Evolutionary conservation across 345 rosid species (phyloP).

Genomic region (Turritis glabra): DNA sequence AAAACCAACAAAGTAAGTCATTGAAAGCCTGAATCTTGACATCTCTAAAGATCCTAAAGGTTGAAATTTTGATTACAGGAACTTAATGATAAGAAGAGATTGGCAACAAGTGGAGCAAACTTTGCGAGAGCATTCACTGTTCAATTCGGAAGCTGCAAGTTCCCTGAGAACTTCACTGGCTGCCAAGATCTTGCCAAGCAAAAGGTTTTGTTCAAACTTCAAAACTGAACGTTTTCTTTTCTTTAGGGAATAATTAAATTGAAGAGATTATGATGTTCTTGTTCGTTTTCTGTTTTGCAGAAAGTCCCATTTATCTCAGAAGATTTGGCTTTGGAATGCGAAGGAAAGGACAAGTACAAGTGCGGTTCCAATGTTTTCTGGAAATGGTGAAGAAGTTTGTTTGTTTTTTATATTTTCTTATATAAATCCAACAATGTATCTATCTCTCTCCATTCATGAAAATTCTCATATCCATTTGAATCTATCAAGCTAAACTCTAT

Average conservation of each 20-base stretch:
- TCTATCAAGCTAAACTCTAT: conserved; percentile 11
- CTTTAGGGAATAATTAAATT: neutral
- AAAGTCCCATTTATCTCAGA: conserved; percentile 89
- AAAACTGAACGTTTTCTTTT: too few species aligned
- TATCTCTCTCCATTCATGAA: conserved; percentile 29
- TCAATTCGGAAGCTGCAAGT: conserved; percentile 87
- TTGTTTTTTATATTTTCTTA: conserved; percentile 20
- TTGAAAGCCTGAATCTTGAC: neutral
- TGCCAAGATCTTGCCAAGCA: conserved; percentile 99
- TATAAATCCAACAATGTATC: conserved; percentile 40
- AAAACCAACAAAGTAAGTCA: conserved; percentile 85
- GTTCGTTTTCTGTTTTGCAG: conserved; percentile 46
- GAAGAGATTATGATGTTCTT: conserved; percentile 17
- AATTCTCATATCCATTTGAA: conserved; percentile 23
- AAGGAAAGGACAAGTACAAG: conserved; percentile 96
- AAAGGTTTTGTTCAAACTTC: conserved; percentile 68
- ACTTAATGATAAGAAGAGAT: conserved; percentile 92
- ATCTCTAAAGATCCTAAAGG: neutral
- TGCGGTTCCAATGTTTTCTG: conserved; percentile 99
- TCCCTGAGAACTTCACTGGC: conserved; percentile 98
- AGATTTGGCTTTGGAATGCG: conserved; percentile 82
- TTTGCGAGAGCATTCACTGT: conserved; percentile 96
- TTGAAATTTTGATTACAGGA: conserved; percentile 47
- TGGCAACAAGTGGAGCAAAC: conserved; percentile 97
- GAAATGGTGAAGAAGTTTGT: conserved; percentile 73